A percentile compares a stretch with the other conserved stretches of the same genome.
These are phyloP conservation scores for Clonostachys rosea DNA, from an alignment of 2,329 filamentous ascomycete genomes.

Conservation along the genomic window DNA sequence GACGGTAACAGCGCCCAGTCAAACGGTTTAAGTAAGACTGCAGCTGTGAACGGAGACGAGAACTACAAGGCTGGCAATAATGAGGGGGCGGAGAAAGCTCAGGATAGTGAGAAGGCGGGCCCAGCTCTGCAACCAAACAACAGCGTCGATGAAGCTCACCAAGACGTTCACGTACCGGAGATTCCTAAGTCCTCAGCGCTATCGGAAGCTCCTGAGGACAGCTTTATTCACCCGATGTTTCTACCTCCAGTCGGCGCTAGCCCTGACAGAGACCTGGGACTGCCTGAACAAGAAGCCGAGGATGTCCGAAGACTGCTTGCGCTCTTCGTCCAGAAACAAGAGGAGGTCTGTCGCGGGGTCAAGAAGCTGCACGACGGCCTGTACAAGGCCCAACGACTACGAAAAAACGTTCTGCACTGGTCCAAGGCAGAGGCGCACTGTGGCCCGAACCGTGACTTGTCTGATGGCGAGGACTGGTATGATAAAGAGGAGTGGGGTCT, in stretches of 20 bases:
- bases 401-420: constrained; percentile 69
- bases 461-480: constrained; percentile 87
- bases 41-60: background rate
- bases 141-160: constrained; percentile 1
- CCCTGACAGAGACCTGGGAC: constrained; percentile 65
- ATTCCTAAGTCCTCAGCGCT: background rate
- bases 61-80: constrained; percentile 6
- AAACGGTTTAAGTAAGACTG: background rate
- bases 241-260: constrained; percentile 55
- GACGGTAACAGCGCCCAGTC: no score
- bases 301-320: constrained; percentile 71
- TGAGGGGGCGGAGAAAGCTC: background rate
- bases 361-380: constrained; percentile 66
- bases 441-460: constrained; percentile 66
- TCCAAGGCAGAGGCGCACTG: constrained; percentile 73
- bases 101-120: background rate
- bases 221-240: constrained; percentile 73
- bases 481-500: constrained; percentile 77
- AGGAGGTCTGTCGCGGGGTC: constrained; percentile 72
- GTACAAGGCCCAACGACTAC: constrained; percentile 66
- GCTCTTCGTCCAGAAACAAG: constrained; percentile 79
- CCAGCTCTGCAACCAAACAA: background rate
- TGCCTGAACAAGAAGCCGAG: constrained; percentile 71
- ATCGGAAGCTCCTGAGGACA: constrained; percentile 39
- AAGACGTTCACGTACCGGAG: constrained; percentile 7